phyloP scores from a whole-genome alignment of 2,329 filamentous ascomycete genomes.

The Coniochaeta sp. region DNA sequence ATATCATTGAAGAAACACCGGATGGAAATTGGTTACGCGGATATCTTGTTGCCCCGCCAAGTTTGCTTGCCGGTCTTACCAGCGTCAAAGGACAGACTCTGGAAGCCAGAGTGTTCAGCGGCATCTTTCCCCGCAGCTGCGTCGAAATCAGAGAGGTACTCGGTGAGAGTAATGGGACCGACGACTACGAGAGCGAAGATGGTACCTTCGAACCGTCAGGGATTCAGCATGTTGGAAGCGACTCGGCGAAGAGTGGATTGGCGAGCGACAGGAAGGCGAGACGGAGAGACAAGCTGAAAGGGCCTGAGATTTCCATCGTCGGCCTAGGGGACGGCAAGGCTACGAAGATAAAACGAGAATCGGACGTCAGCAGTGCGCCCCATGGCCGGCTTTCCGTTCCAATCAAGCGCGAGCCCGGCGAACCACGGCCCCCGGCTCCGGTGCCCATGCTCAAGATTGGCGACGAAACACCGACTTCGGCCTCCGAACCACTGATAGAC shows the following conservation, averaged over 20 bases:
- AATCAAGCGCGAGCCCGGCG: conserved; percentile 54
- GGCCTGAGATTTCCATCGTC: conserved; percentile 11
- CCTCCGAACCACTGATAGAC: conserved; percentile 85
- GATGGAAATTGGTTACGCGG: conserved; percentile 91
- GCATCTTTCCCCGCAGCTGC: conserved; percentile 90
- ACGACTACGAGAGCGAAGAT: conserved; percentile 34
- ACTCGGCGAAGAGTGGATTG: conserved; percentile 49
- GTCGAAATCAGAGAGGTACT: conserved; percentile 92
- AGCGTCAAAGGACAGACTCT: conserved; percentile 87
- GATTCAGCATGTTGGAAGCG: conserved; percentile 28
- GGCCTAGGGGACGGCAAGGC: conserved; percentile 9
- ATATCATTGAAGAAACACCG: conserved; percentile 95
- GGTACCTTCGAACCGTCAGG: conserved; percentile 18
- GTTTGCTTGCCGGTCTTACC: conserved; percentile 83
- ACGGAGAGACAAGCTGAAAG: conserved; percentile 20
- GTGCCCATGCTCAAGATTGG: conserved; percentile 97
- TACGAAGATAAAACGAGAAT: conserved; percentile 9
- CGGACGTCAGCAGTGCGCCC: not conserved
- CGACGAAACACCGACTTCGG: conserved; percentile 88
- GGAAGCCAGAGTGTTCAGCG: conserved; percentile 95
- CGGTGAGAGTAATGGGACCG: conserved; percentile 58
- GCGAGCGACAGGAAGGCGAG: conserved; percentile 27
- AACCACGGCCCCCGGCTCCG: conserved; percentile 76
- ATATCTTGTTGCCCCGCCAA: conserved; percentile 91
- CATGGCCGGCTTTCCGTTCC: conserved; percentile 36